Conservation (phyloP, 2,329 filamentous ascomycete species). For the Hyphodiscus sp. region DNA sequence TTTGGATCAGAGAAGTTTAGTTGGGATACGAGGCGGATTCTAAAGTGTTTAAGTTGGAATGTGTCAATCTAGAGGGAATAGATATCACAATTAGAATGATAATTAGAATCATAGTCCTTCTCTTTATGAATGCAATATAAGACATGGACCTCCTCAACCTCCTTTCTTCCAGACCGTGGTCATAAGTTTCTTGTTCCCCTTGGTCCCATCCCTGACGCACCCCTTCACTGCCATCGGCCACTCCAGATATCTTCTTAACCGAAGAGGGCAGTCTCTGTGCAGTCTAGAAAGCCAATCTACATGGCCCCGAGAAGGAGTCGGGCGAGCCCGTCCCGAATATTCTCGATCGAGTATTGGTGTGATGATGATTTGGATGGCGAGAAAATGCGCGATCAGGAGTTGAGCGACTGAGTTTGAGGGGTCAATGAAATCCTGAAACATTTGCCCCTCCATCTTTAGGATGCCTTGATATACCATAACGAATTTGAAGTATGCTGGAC, state of each 20-base stretch:
- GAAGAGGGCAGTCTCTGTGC: not conserved
- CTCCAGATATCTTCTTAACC: not conserved
- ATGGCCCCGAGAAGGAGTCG: not conserved
- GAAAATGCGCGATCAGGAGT: conserved; percentile 40
- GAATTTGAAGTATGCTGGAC: conserved; percentile 33
- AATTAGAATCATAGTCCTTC: too few relatives aligned
- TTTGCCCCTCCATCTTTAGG: conserved; percentile 7
- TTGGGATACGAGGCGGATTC: not conserved
- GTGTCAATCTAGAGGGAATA: too few relatives aligned
- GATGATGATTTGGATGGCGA: conserved; percentile 39
- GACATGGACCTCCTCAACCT: not conserved
- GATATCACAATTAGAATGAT: too few relatives aligned
- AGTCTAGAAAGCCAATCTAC: not conserved
- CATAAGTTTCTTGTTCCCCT: not conserved
- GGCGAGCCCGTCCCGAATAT: not conserved
- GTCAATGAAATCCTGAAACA: conserved; percentile 37
- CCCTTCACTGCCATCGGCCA: not conserved
- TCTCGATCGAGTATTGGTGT: conserved; percentile 32
- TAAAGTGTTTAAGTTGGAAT: too few relatives aligned
- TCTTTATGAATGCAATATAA: not conserved
- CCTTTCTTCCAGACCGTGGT: not conserved
- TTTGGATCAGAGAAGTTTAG: not conserved
- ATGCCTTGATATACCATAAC: conserved; percentile 33
- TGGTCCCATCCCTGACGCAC: not conserved
- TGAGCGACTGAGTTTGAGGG: conserved; percentile 35